Percentiles rank a stretch among this genome's conserved stretches.
Conservation (phyloP, 2,329 filamentous ascomycete species). For the Teratosphaeria viscida region DNA sequence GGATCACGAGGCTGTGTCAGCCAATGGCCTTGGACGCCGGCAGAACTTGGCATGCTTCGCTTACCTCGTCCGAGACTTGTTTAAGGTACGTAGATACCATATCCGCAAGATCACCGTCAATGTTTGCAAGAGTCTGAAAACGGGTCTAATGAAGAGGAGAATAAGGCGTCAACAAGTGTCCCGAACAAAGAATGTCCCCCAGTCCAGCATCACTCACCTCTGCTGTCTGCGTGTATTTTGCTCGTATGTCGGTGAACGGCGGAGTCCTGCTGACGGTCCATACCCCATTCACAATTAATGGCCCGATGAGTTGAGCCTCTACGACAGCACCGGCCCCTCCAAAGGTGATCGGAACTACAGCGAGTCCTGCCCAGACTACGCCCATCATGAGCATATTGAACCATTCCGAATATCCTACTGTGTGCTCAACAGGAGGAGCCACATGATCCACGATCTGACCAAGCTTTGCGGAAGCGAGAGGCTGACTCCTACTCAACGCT, state of each 20-base stretch:
- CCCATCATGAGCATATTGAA: not conserved
- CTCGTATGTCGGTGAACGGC: not conserved
- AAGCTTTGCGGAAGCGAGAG: not conserved
- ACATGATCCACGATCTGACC: not conserved
- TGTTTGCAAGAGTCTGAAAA: not conserved
- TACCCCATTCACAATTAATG: not conserved
- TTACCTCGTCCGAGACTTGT: not conserved
- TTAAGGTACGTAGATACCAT: not conserved
- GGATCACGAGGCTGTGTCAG: not conserved
- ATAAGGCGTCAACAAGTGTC: not conserved
- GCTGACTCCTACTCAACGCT: not conserved
- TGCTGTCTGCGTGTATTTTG: not conserved
- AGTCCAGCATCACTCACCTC: not conserved
- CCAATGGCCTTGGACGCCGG: not conserved
- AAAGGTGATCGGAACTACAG: not conserved
- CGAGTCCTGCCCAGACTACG: not conserved
- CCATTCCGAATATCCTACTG: not conserved
- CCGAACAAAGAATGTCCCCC: not conserved
- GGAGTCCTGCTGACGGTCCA: not conserved
- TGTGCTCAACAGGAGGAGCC: not conserved
- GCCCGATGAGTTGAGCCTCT: not conserved
- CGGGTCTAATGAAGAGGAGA: not conserved
- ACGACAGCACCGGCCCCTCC: not conserved
- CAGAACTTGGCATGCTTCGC: not conserved
- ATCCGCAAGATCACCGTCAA: not conserved